These are phyloP conservation scores for Elongisporangium anandrum DNA, from an alignment of 352 stramenopile species.

Conservation along the genomic window DNA sequence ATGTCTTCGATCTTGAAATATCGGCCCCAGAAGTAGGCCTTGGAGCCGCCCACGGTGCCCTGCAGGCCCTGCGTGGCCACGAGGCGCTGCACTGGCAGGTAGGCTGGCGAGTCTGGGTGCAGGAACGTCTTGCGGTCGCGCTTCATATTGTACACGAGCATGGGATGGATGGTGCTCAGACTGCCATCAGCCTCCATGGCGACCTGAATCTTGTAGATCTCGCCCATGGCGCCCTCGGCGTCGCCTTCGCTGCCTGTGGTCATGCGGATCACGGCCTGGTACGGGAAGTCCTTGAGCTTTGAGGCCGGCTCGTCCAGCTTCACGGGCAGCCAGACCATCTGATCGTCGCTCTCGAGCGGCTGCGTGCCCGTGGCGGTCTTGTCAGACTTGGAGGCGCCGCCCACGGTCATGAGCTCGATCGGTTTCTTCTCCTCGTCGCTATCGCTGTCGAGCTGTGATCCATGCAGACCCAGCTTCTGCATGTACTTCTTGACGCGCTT, in stretches of 20 bases:
- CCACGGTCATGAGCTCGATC: constrained; percentile 83
- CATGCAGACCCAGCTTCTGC: constrained; percentile 72
- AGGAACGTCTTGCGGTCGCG: constrained; percentile 84
- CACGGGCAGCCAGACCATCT: constrained; percentile 73
- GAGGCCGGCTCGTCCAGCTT: constrained; percentile 80
- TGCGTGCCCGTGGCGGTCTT: constrained; percentile 9
- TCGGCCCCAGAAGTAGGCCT: constrained; percentile 86
- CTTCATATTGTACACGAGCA: constrained; percentile 89
- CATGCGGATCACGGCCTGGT: constrained; percentile 86
- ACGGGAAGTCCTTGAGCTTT: constrained; percentile 72
- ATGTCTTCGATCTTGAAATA: constrained; percentile 82
- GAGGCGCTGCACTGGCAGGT: constrained; percentile 57
- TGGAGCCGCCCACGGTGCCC: constrained; percentile 67
- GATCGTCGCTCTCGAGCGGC: constrained; percentile 13
- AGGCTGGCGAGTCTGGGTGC: constrained; percentile 76
- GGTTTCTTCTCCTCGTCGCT: constrained; percentile 29
- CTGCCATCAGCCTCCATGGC: constrained; percentile 55
- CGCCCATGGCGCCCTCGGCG: constrained; percentile 61
- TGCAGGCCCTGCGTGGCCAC: constrained; percentile 51
- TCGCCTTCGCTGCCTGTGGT: constrained; percentile 67
- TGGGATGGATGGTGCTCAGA: constrained; percentile 68
- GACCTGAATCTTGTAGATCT: constrained; percentile 91
- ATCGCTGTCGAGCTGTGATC: constrained; percentile 11
- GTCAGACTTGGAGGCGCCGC: constrained; percentile 69
- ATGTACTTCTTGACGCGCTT: constrained; percentile 86